Percentiles rank a stretch among this genome's conserved stretches.
Evolutionary conservation across 2,329 filamentous ascomycete genomes (phyloP).

Genomic region (Hymenoscyphus fructigenus): DNA sequence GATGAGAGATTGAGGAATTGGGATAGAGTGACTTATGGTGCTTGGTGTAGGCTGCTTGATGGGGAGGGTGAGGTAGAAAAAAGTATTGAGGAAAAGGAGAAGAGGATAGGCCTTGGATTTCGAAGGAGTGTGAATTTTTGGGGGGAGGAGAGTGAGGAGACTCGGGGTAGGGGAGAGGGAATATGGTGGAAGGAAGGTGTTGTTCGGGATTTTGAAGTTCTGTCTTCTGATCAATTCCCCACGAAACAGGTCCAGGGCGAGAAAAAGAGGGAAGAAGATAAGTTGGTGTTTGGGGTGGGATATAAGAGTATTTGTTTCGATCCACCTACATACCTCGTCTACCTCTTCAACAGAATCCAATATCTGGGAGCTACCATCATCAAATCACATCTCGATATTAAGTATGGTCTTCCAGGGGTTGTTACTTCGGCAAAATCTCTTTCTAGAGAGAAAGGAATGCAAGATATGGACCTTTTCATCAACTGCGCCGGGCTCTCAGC

Average conservation of each 20-base stretch:
- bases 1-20: slow-evolving; percentile 38
- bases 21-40: slow-evolving; percentile 44
- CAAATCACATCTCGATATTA: slow-evolving; percentile 7
- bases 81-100: slow-evolving; percentile 29
- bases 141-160: slow-evolving; percentile 21
- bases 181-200: slow-evolving; percentile 20
- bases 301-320: slow-evolving; percentile 24
- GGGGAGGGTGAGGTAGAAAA: neutral
- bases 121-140: slow-evolving; percentile 2
- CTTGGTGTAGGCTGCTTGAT: slow-evolving; percentile 39
- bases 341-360: slow-evolving; percentile 31
- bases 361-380: slow-evolving; percentile 15
- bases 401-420: slow-evolving; percentile 14
- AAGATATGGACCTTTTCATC: slow-evolving; percentile 34
- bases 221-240: neutral
- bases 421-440: slow-evolving; percentile 14
- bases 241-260: neutral
- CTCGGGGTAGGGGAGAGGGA: slow-evolving; percentile 14
- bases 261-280: no score
- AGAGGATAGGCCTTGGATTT: slow-evolving; percentile 21
- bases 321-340: slow-evolving; percentile 17
- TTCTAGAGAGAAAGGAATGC: slow-evolving; percentile 6
- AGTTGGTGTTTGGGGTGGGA: slow-evolving; percentile 17
- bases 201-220: slow-evolving; percentile 16
- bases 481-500: slow-evolving; percentile 46